Base-by-base conservation (phyloP, 2,329 filamentous ascomycete species). In the Fusarium abutilonis region DNA sequence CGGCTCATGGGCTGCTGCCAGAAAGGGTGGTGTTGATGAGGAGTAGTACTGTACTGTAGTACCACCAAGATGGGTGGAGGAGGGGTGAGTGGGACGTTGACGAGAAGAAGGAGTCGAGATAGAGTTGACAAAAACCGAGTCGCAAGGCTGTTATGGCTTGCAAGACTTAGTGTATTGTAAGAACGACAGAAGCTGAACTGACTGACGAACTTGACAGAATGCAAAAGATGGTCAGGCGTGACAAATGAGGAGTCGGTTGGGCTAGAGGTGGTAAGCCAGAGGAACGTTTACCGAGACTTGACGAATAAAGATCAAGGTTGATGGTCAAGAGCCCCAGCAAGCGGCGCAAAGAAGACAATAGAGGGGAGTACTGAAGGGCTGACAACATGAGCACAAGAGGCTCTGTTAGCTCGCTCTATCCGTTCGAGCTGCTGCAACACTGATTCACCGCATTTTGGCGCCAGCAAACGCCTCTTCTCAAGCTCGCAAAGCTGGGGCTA, bases 381-480 rank as follows among this genome's bases (percentile, higher is more conserved):
- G 39, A 53, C 34, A 57, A 52, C 21, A 46, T 44, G 44, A 44
- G 41, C 36, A 60, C 45, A 60, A 56, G 64, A 63, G 56, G 61
- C 60, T 61, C 57, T 43, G 58, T 39, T 60, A 50, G 51, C 55
- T 60, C 51, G 28, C 28, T 56, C 31, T 14, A 14, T 34, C 4
- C 13, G 51, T 57, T 40, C 10, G 9, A 51, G 63, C 43, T 54
- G 51, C 49, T 60, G 47, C 48, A 57, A 47, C 39, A 46, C 47
- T 44, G 59, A 69, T 71, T 71, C 69, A 71, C 69, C 69, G 69
- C 69, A 71, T 70, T 71, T 71, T 71, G 68, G 59, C 63, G 59
- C 60, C 58, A 62, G 61, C 64, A 61, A 46, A 55, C 51, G 67
- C 54, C 56, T 60, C 54, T 52, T 64, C 54, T 65, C 43, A 56